Evolutionary conservation across 1,284 basidiomycete species (phyloP).

Genomic region (Irpex sp.): DNA sequence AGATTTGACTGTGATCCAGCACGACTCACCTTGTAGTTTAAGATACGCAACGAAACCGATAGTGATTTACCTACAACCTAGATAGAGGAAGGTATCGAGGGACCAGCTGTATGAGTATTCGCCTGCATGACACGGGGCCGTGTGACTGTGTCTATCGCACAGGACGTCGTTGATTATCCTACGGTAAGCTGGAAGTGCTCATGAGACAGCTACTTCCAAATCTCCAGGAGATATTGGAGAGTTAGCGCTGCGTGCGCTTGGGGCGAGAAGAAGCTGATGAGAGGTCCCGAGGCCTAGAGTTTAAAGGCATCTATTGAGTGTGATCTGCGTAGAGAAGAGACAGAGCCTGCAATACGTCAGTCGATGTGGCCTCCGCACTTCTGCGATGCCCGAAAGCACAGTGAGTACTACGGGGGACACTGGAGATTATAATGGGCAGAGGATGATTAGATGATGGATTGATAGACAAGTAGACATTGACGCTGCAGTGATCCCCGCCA

Average conservation of each 20-base stretch:
- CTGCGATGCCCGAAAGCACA: background rate
- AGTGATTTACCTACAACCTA: too few relatives aligned
- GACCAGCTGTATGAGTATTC: too few relatives aligned
- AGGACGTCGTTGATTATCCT: too few relatives aligned
- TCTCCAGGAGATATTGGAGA: background rate
- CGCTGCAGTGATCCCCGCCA: background rate
- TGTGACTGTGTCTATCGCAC: too few relatives aligned
- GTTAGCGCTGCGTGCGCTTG: background rate
- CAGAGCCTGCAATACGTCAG: background rate
- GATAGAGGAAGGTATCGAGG: too few relatives aligned
- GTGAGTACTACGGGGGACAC: too few relatives aligned
- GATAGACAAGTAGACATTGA: conserved; percentile 4
- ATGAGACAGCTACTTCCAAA: too few relatives aligned
- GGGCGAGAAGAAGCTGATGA: background rate
- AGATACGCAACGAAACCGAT: too few relatives aligned
- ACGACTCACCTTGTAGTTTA: too few relatives aligned
- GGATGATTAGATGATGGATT: conserved; percentile 5
- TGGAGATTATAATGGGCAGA: background rate
- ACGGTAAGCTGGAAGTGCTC: too few relatives aligned
- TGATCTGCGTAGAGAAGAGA: background rate
- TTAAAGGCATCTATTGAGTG: background rate
- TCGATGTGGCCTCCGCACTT: background rate
- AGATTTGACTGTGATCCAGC: too few relatives aligned
- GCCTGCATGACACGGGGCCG: too few relatives aligned
- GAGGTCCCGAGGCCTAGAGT: background rate